Conservation (phyloP, 1,139 yeast species). For the Suhomyces chickasaworum region DNA sequence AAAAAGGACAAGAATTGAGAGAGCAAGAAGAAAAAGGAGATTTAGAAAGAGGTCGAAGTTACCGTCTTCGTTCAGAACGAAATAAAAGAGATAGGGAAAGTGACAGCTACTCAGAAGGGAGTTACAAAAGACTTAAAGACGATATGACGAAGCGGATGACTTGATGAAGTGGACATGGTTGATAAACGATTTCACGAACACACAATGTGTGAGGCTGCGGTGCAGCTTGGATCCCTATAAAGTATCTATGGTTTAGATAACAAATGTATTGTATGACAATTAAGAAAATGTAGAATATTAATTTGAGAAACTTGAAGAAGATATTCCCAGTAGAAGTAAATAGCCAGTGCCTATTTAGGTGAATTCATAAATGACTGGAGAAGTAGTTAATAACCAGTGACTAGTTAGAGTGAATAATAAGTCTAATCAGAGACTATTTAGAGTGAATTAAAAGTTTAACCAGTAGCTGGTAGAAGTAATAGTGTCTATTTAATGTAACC, state of each 20-base stretch:
- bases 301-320: too few relatives aligned
- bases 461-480: too few relatives aligned
- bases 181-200: not conserved
- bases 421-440: too few relatives aligned
- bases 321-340: too few relatives aligned
- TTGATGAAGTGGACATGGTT: too few relatives aligned
- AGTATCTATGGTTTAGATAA: slow-evolving; percentile 1
- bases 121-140: not conserved
- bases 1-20: slow-evolving; percentile 15
- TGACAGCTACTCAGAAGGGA: not conserved
- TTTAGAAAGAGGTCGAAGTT: slow-evolving; percentile 14
- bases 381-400: too few relatives aligned
- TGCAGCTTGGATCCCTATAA: not conserved
- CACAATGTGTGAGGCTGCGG: not conserved
- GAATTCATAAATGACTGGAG: too few relatives aligned
- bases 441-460: too few relatives aligned
- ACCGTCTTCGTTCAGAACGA: slow-evolving; percentile 9
- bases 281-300: too few relatives aligned
- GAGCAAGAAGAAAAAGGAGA: slow-evolving; percentile 14
- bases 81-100: not conserved
- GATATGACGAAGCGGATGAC: not conserved
- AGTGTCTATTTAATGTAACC: too few relatives aligned
- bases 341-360: too few relatives aligned
- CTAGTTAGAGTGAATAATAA: too few relatives aligned
- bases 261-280: not conserved